Conservation (phyloP, 192 early-diverging fungal species). For the Coemansia reversa region DNA sequence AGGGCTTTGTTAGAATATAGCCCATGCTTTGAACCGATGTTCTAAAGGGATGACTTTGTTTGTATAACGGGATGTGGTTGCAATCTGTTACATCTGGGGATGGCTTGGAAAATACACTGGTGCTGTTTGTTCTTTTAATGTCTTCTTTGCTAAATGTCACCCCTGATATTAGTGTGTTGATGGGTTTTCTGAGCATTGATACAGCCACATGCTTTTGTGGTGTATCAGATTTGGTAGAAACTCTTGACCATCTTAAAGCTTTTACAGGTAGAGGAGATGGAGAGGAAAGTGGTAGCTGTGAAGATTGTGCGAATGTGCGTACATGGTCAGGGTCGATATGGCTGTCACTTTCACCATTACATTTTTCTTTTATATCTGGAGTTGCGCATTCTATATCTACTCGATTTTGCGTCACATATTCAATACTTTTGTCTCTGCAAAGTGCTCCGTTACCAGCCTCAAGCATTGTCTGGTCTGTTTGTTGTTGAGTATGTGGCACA, state of each 20-base stretch:
- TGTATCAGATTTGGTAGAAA: not conserved
- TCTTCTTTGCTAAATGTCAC: constrained; percentile 13
- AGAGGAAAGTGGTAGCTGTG: not conserved
- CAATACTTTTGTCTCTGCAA: too few species aligned
- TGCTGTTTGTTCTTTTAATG: not conserved
- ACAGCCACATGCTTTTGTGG: not conserved
- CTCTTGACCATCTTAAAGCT: not conserved
- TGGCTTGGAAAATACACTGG: not conserved
- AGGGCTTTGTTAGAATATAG: too few species aligned
- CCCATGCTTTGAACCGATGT: too few species aligned
- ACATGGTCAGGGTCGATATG: constrained; percentile 11
- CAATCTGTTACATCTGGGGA: not conserved
- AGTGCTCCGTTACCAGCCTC: not conserved
- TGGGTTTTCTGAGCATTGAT: not conserved
- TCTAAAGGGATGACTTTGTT: too few species aligned
- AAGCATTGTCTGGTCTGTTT: not conserved
- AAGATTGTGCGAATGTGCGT: constrained; percentile 8
- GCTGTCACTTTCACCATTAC: not conserved
- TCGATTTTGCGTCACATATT: too few species aligned
- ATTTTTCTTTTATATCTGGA: not conserved
- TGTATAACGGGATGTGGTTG: too few species aligned
- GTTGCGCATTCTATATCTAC: too few species aligned
- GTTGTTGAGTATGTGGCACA: not conserved
- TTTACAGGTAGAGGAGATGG: not conserved
- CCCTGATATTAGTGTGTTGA: constrained; percentile 14